These are phyloP conservation scores for Dendrobium huoshanense DNA, from an alignment of 106 monocot genomes.

Conservation along the genomic window DNA sequence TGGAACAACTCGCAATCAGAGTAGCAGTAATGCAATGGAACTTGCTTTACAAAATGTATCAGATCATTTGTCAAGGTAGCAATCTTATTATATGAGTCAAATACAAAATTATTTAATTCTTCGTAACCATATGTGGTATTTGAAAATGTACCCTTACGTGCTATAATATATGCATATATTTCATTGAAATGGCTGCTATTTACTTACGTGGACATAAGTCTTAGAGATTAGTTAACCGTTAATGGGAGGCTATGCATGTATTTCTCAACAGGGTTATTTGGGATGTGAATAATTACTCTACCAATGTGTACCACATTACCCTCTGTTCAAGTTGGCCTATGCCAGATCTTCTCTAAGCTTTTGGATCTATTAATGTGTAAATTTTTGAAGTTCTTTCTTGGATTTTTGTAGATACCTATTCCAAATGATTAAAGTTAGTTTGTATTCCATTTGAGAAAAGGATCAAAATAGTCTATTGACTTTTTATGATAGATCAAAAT, in stretches of 20 bases:
- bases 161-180: not conserved
- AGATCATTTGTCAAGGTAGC: conserved; percentile 14
- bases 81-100: not conserved
- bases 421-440: not conserved
- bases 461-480: no score
- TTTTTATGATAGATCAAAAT: no score
- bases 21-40: no score
- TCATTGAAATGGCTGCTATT: not conserved
- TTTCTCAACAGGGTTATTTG: not conserved
- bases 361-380: not conserved
- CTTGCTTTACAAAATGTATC: no score
- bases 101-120: not conserved
- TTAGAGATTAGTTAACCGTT: not conserved
- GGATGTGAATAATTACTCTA: not conserved
- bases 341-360: not conserved
- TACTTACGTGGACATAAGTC: not conserved
- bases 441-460: not conserved
- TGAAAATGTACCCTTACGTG: not conserved
- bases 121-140: not conserved
- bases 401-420: not conserved
- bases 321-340: not conserved
- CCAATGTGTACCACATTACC: not conserved
- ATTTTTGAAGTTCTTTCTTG: not conserved
- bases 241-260: not conserved
- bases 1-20: no score